A percentile compares a stretch with the other conserved stretches of the same genome.
phyloP scores from a whole-genome alignment of 2,329 filamentous ascomycete species.

The Dactylellina drechsleri region DNA sequence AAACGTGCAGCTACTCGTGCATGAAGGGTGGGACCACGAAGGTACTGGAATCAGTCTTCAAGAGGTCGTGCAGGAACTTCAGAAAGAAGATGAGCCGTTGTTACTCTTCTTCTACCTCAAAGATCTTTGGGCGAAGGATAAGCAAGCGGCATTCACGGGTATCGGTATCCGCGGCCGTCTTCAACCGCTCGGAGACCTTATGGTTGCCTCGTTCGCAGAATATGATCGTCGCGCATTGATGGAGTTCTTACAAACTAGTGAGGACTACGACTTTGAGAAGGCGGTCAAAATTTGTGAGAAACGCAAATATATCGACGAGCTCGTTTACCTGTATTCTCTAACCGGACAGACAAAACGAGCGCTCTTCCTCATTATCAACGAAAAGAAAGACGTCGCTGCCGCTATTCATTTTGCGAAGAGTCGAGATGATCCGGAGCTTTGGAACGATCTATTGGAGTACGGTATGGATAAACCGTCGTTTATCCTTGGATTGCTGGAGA shows the following conservation, averaged over 20 bases:
- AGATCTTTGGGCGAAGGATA: constrained; percentile 81
- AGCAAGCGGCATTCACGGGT: constrained; percentile 68
- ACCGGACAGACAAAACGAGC: constrained; percentile 93
- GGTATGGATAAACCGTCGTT: constrained; percentile 98
- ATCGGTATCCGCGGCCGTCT: constrained; percentile 68
- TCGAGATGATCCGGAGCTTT: constrained; percentile 89
- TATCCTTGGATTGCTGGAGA: constrained; percentile 88
- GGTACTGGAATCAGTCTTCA: constrained; percentile 86
- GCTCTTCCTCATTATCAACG: constrained; percentile 89
- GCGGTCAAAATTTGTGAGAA: constrained; percentile 81
- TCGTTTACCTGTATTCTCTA: constrained; percentile 95
- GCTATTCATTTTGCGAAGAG: constrained; percentile 95
- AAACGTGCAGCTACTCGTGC: constrained; percentile 84
- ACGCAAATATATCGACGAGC: constrained; percentile 83
- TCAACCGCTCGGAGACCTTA: constrained; percentile 86
- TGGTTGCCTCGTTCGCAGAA: constrained; percentile 83
- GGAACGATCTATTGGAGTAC: constrained; percentile 93
- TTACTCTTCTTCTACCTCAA: constrained; percentile 94
- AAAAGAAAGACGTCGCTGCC: constrained; percentile 88
- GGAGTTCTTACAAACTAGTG: constrained; percentile 85
- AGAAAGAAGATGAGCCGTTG: constrained; percentile 72
- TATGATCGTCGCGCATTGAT: constrained; percentile 84
- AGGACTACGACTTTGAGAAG: constrained; percentile 88
- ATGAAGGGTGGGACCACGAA: constrained; percentile 71
- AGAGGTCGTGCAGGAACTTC: constrained; percentile 81